Percentiles rank a stretch among this genome's conserved stretches.
Evolutionary conservation across 768 basidiomycete species (phyloP).

Genomic region (Mycena capillaripes): DNA sequence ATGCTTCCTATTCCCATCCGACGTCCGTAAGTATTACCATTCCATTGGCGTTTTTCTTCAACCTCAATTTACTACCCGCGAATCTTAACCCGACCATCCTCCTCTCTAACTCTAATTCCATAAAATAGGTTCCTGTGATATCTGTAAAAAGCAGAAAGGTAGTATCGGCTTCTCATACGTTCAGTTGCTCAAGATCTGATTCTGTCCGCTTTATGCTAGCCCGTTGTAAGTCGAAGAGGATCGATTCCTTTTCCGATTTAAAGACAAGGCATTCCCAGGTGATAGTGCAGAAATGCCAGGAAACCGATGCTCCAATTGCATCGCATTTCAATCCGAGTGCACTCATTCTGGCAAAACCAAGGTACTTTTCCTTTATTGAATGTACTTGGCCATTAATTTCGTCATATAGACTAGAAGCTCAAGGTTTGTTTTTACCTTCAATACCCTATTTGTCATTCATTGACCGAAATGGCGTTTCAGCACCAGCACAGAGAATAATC

Average conservation of each 20-base stretch:
- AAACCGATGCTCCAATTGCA: conserved; percentile 58
- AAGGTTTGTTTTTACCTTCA: conserved; percentile 8
- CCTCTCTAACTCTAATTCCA: no score
- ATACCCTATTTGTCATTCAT: background rate
- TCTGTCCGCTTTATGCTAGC: conserved; percentile 45
- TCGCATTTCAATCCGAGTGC: conserved; percentile 50
- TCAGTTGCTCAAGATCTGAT: background rate
- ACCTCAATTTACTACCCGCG: no score
- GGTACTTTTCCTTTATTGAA: conserved; percentile 26
- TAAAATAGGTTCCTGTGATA: no score
- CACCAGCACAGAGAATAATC: background rate
- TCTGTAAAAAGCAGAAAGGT: conserved; percentile 76
- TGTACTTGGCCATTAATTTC: background rate
- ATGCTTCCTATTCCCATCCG: no score
- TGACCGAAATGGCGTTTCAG: background rate
- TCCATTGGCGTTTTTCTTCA: no score
- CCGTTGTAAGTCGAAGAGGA: conserved; percentile 56
- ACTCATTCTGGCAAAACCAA: conserved; percentile 52
- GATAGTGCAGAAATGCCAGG: conserved; percentile 60
- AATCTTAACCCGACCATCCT: no score
- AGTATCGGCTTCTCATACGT: background rate
- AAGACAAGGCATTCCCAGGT: conserved; percentile 37
- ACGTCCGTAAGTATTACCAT: no score
- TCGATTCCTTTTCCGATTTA: background rate
- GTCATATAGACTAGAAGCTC: background rate